phyloP scores from a whole-genome alignment of 106 monocot genomes.

The Platanthera zijinensis region DNA sequence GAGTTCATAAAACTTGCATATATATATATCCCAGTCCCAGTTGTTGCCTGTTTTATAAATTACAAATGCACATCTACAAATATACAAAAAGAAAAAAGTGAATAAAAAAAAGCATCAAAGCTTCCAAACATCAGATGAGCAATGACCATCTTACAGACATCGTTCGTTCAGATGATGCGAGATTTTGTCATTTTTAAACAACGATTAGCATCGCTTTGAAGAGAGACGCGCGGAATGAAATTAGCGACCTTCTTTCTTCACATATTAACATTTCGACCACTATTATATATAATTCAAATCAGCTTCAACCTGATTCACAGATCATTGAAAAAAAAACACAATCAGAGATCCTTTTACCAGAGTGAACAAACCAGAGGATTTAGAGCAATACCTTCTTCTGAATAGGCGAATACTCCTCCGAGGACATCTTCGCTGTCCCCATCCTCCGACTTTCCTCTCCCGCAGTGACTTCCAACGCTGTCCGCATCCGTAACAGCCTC shows the following conservation, averaged over 20 bases:
- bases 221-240: not conserved
- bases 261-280: not conserved
- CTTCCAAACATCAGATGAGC: not conserved
- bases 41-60: not conserved
- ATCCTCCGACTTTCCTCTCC: slow-evolving; percentile 66
- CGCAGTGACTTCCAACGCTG: slow-evolving; percentile 74
- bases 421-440: slow-evolving; percentile 72
- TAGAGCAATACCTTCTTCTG: slow-evolving; percentile 58
- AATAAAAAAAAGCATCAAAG: not conserved
- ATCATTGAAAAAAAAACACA: not conserved
- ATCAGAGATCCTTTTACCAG: not conserved
- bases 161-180: not conserved
- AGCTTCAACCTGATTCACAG: not conserved
- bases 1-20: not conserved
- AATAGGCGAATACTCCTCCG: slow-evolving; percentile 77
- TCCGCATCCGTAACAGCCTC: slow-evolving; percentile 77
- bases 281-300: not conserved
- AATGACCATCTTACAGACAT: not conserved
- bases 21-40: not conserved
- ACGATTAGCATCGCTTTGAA: not conserved
- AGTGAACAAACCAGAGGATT: not conserved
- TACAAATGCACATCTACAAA: slow-evolving; percentile 10
- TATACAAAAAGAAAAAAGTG: not conserved
- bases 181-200: not conserved
- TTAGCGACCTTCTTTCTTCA: not conserved